Conservation (phyloP, 306 rosid genomes). For the Inga laurina region DNA sequence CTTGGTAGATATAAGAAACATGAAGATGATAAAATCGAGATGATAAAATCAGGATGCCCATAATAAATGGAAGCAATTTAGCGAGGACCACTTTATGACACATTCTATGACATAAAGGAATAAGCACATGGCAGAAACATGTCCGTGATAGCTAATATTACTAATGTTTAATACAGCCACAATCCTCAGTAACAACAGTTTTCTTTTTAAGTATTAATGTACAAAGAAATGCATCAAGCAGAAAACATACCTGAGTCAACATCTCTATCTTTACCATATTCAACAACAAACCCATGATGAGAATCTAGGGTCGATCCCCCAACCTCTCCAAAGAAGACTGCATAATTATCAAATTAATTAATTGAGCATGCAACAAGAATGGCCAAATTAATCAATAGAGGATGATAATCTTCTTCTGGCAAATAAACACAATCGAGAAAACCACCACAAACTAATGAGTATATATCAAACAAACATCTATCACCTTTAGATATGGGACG, state of each 20-base stretch:
- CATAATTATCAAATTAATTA: conserved; percentile 22
- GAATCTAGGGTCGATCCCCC: conserved; percentile 62
- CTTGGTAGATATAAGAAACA: conserved; percentile 9
- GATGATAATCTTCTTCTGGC: not conserved
- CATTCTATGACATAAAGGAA: conserved; percentile 8
- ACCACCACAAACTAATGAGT: conserved; percentile 19
- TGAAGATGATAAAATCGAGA: conserved; percentile 10
- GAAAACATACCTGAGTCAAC: conserved; percentile 52
- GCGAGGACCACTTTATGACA: not conserved
- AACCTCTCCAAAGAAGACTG: conserved; percentile 59
- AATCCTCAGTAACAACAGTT: not conserved
- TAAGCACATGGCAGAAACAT: not conserved
- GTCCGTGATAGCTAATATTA: not conserved
- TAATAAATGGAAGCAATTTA: not conserved
- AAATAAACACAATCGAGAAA: conserved; percentile 24
- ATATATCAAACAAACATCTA: conserved; percentile 14
- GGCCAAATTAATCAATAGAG: not conserved
- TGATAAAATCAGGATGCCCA: not conserved
- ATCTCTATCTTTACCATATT: conserved; percentile 63
- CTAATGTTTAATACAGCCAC: conserved; percentile 1
- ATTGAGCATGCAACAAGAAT: not conserved
- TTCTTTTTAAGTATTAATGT: conserved; percentile 6
- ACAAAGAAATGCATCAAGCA: conserved; percentile 28
- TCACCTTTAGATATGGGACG: conserved; percentile 85
- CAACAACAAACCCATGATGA: conserved; percentile 64